Conservation (phyloP, 805 yeast species). For the Yarrowia divulgata region DNA sequence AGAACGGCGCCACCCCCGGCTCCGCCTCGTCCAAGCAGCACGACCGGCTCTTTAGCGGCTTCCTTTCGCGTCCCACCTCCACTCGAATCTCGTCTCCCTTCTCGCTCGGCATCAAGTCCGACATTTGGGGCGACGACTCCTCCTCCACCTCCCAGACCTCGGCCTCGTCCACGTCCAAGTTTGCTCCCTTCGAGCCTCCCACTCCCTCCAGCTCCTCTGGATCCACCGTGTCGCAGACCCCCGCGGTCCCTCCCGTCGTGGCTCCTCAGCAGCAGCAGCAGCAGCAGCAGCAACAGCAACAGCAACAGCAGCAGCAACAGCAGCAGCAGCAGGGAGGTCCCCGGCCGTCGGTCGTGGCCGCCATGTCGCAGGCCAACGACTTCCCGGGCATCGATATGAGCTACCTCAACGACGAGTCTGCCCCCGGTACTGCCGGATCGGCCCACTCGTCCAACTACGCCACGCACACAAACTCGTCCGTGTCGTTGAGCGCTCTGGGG, state of each 20-base stretch:
- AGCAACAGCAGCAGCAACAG: background rate
- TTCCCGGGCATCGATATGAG: slow-evolving; percentile 36
- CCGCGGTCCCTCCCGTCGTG: background rate
- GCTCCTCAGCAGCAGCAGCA: background rate
- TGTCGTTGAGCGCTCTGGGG: slow-evolving; percentile 29
- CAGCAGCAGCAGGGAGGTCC: background rate
- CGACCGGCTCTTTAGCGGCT: slow-evolving; percentile 28
- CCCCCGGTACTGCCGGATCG: slow-evolving; percentile 12
- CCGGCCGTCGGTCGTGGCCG: background rate
- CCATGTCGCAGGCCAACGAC: slow-evolving; percentile 38
- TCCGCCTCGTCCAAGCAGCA: slow-evolving; percentile 15
- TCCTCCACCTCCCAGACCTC: slow-evolving; percentile 29
- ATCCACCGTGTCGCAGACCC: slow-evolving; percentile 10
- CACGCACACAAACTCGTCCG: slow-evolving; percentile 34
- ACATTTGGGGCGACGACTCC: slow-evolving; percentile 39
- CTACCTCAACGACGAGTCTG: slow-evolving; percentile 32
- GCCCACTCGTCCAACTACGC: slow-evolving; percentile 25
- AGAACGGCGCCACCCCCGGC: background rate
- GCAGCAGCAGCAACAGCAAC: no score
- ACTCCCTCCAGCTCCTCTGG: slow-evolving; percentile 16
- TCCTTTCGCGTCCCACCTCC: slow-evolving; percentile 37
- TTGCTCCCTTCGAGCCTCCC: slow-evolving; percentile 36
- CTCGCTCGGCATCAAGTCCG: slow-evolving; percentile 39
- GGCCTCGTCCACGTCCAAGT: slow-evolving; percentile 38
- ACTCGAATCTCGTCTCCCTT: slow-evolving; percentile 39